Percentiles rank a stretch among this genome's conserved stretches.
Conservation (phyloP, 2,329 filamentous ascomycete genomes). For the Botryosphaeria dothidea region DNA sequence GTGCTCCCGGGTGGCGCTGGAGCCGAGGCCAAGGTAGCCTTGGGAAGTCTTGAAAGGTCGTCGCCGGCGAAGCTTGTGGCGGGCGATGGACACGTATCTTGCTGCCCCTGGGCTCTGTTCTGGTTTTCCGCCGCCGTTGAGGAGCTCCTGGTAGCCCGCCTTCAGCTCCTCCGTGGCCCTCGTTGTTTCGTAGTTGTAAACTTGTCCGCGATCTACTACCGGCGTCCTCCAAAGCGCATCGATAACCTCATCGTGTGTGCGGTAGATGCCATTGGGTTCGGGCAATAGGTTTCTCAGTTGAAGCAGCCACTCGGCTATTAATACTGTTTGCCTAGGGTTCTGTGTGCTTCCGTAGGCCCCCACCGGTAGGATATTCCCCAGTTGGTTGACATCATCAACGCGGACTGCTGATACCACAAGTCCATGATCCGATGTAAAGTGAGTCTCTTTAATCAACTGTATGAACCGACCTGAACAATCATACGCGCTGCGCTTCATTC, state of each 20-base stretch:
- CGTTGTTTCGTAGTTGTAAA: background rate
- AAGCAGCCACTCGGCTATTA: background rate
- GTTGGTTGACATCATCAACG: background rate
- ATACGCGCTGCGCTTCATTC: background rate
- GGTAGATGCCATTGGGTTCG: background rate
- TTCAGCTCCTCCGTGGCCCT: background rate
- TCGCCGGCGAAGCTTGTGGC: background rate
- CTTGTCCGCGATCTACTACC: background rate
- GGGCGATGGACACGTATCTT: background rate
- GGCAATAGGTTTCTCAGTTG: background rate
- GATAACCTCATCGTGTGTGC: background rate
- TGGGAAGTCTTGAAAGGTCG: background rate
- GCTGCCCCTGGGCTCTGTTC: background rate
- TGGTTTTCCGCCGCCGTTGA: background rate
- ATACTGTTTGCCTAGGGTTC: too few relatives aligned
- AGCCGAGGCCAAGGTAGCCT: constrained; percentile 3
- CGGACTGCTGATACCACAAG: background rate
- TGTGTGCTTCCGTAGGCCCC: background rate
- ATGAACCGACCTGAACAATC: background rate
- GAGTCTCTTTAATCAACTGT: background rate
- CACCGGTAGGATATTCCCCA: background rate
- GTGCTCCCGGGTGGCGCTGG: background rate
- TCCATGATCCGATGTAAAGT: too few relatives aligned
- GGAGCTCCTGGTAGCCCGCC: background rate
- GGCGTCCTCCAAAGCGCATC: background rate